Conservation (phyloP, 176 grass and related monocot species). For the Phoenix dactylifera region DNA sequence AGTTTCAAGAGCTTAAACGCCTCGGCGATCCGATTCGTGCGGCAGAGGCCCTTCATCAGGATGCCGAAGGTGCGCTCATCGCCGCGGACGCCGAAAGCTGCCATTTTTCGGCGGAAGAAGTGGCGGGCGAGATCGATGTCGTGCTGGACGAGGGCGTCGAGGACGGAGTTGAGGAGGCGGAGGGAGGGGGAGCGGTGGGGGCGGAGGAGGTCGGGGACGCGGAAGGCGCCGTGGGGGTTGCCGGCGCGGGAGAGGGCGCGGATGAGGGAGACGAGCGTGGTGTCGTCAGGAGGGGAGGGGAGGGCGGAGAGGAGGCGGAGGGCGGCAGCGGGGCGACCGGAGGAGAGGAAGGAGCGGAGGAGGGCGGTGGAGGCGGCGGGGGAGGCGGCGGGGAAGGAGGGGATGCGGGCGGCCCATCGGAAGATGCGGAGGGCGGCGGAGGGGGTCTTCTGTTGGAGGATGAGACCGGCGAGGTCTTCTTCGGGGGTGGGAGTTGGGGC, state of each 20-base stretch:
- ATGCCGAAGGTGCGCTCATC: conserved; percentile 29
- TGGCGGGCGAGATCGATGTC: conserved; percentile 25
- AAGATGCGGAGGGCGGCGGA: conserved; percentile 3
- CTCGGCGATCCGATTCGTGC: conserved; percentile 26
- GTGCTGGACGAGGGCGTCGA: conserved; percentile 19
- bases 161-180: conserved; percentile 19
- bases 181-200: not conserved
- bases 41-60: conserved; percentile 32
- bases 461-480: not conserved
- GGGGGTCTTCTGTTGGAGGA: not conserved
- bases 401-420: not conserved
- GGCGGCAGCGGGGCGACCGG: not conserved
- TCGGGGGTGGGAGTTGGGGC: not conserved
- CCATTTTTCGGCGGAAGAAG: conserved; percentile 15
- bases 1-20: conserved; percentile 24
- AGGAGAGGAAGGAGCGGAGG: conserved; percentile 2
- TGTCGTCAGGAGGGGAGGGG: not conserved
- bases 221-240: not conserved
- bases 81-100: conserved; percentile 1
- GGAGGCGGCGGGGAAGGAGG: not conserved
- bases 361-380: conserved; percentile 3
- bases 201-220: not conserved
- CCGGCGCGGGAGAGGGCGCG: not conserved
- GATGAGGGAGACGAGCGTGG: conserved; percentile 3
- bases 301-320: conserved; percentile 1